Conservation (phyloP, 2,329 filamentous ascomycete genomes). For the Cladosporium austrohemisphaericum region DNA sequence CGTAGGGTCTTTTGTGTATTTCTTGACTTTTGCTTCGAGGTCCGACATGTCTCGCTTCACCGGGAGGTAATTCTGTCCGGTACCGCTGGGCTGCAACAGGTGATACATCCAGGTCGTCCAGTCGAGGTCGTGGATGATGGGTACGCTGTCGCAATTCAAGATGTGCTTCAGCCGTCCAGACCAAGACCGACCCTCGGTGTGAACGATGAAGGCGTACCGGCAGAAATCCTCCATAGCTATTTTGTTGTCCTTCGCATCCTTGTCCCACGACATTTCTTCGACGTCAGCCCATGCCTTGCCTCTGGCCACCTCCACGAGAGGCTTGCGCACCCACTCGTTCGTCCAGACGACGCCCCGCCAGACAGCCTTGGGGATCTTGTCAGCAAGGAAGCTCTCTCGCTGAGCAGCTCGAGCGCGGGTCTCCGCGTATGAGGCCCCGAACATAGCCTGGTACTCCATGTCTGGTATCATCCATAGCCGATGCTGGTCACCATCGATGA, state of each 20-base stretch:
- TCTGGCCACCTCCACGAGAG: conserved; percentile 29
- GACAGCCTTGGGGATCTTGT: conserved; percentile 29
- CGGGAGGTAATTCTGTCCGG: conserved; percentile 28
- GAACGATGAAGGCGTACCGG: conserved; percentile 25
- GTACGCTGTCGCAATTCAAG: conserved; percentile 28
- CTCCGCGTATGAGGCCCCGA: conserved; percentile 20
- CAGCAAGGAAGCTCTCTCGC: conserved; percentile 22
- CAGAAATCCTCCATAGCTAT: conserved; percentile 28
- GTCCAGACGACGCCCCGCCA: conserved; percentile 32
- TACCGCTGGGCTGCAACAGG: conserved; percentile 24
- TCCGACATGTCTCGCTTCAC: conserved; percentile 27
- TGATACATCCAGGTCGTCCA: conserved; percentile 28
- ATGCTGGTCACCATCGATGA: conserved; percentile 33
- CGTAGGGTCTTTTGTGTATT: conserved; percentile 22
- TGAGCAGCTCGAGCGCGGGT: conserved; percentile 20
- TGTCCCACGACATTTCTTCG: conserved; percentile 24
- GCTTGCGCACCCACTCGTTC: conserved; percentile 26
- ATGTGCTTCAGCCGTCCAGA: conserved; percentile 30
- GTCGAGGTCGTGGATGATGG: conserved; percentile 26
- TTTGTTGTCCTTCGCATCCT: conserved; percentile 17
- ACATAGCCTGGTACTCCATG: conserved; percentile 48
- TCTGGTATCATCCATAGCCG: conserved; percentile 50
- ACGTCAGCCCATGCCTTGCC: conserved; percentile 38
- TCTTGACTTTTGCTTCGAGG: conserved; percentile 26
- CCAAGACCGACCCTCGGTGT: conserved; percentile 30